Evolutionary conservation across 345 rosid genomes (phyloP).

Genomic region (Populus alba): DNA sequence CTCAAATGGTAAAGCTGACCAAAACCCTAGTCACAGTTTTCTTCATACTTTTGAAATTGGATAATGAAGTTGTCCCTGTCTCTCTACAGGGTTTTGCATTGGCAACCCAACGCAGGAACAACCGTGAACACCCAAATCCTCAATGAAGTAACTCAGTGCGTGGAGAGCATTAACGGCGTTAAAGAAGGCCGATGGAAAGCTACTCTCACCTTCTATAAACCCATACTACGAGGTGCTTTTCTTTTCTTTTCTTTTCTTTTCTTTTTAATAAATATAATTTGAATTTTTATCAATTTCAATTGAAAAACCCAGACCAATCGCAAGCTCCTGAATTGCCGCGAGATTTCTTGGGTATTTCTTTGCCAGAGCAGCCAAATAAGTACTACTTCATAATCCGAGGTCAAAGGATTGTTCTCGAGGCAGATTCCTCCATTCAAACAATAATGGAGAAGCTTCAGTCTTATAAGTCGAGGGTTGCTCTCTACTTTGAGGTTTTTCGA

Average conservation of each 20-base stretch:
- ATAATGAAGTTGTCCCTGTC: not conserved
- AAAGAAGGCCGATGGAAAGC: constrained; percentile 95
- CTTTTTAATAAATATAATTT: not conserved
- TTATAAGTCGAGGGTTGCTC: constrained; percentile 70
- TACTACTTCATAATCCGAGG: constrained; percentile 66
- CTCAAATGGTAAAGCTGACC: constrained; percentile 41
- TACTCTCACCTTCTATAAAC: constrained; percentile 66
- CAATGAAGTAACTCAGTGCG: constrained; percentile 75
- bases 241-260: not conserved
- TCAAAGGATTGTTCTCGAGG: constrained; percentile 69
- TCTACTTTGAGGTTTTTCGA: constrained; percentile 62
- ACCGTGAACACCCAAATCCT: constrained; percentile 82
- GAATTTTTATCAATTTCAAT: not conserved
- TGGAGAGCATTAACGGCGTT: constrained; percentile 78
- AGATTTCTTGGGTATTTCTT: constrained; percentile 72
- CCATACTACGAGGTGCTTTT: constrained; percentile 46
- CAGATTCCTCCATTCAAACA: constrained; percentile 71
- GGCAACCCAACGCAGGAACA: constrained; percentile 88
- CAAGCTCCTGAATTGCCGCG: constrained; percentile 56
- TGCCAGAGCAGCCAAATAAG: constrained; percentile 79
- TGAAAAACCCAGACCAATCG: constrained; percentile 41
- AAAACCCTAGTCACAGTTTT: not conserved
- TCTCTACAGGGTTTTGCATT: constrained; percentile 66
- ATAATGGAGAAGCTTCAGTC: constrained; percentile 97
- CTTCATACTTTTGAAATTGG: not conserved